Evolutionary conservation across 768 basidiomycete species (phyloP).

Genomic region (Asterophora lycoperdoides): DNA sequence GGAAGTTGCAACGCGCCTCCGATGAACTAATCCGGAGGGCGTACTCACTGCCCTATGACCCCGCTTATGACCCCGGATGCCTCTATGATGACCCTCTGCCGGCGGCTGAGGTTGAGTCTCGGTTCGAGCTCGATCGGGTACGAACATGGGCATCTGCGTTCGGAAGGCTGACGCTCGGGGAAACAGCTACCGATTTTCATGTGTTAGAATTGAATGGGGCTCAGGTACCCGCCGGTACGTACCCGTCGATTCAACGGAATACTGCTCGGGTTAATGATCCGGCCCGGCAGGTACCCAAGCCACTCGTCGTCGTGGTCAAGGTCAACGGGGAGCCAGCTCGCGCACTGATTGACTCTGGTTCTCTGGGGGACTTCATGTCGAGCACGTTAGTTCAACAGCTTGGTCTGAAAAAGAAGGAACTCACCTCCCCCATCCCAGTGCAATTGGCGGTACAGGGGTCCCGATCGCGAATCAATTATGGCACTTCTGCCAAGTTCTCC

Average conservation of each 20-base stretch:
- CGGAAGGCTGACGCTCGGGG: not conserved
- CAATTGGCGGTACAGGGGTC: too few relatives aligned
- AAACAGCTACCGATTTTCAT: not conserved
- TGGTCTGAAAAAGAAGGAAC: conserved; percentile 18
- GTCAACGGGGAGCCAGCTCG: conserved; percentile 33
- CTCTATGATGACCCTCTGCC: not conserved
- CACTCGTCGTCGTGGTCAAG: conserved; percentile 23
- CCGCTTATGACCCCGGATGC: not conserved
- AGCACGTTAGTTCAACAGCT: too few relatives aligned
- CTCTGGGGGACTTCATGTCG: too few relatives aligned
- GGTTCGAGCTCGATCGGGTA: not conserved
- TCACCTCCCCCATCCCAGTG: too few relatives aligned
- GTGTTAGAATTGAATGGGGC: not conserved
- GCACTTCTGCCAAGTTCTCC: not conserved
- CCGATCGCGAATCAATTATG: conserved; percentile 33
- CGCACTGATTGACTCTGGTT: too few relatives aligned
- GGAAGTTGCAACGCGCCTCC: not conserved
- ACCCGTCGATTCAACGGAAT: conserved; percentile 22
- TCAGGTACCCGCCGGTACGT: conserved; percentile 1
- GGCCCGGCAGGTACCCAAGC: too few relatives aligned
- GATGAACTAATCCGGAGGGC: not conserved
- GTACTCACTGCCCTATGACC: not conserved
- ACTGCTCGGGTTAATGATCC: conserved; percentile 1
- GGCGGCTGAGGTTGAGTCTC: not conserved
- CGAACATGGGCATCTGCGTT: not conserved